phyloP scores from a whole-genome alignment of 2,329 filamentous ascomycete genomes.

The Colletotrichum australisinense region DNA sequence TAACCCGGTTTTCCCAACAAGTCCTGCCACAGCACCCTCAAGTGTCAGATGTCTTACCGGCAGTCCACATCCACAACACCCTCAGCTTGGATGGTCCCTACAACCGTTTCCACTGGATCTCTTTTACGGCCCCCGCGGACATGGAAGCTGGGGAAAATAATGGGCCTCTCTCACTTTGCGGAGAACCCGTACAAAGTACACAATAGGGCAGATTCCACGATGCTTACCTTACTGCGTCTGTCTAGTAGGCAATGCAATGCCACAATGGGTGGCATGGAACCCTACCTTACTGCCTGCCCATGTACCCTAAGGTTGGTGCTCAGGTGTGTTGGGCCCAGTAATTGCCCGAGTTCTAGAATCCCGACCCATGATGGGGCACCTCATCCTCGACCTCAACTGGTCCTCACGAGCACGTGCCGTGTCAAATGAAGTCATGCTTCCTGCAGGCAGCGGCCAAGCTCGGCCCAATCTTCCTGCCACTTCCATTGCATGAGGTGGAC shows the following conservation, averaged over 20 bases:
- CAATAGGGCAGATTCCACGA: too few relatives aligned
- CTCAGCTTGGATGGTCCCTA: conserved; percentile 7
- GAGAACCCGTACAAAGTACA: too few relatives aligned
- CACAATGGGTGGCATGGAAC: too few relatives aligned
- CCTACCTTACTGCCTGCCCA: not conserved
- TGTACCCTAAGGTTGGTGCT: not conserved
- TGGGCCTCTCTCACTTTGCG: conserved; percentile 1
- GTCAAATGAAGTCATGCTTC: conserved; percentile 27
- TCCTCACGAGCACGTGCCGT: conserved; percentile 17
- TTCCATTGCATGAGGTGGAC: not conserved
- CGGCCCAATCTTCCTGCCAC: not conserved
- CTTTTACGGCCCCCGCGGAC: not conserved
- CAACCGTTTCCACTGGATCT: not conserved
- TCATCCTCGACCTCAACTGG: too few relatives aligned
- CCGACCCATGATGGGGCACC: not conserved
- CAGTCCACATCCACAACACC: conserved; percentile 25
- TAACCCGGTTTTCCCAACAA: conserved; percentile 29
- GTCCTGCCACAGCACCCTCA: not conserved
- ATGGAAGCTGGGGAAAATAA: conserved; percentile 6
- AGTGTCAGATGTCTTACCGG: conserved; percentile 29
- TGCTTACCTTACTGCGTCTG: not conserved
- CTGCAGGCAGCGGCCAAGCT: conserved; percentile 14
- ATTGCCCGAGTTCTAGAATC: conserved; percentile 20
- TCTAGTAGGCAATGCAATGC: not conserved
- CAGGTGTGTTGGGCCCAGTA: conserved; percentile 11